A percentile compares a stretch with the other conserved stretches of the same genome.
Evolutionary conservation across 2,329 filamentous ascomycete species (phyloP).

Genomic region (Domatiomyces globalis): DNA sequence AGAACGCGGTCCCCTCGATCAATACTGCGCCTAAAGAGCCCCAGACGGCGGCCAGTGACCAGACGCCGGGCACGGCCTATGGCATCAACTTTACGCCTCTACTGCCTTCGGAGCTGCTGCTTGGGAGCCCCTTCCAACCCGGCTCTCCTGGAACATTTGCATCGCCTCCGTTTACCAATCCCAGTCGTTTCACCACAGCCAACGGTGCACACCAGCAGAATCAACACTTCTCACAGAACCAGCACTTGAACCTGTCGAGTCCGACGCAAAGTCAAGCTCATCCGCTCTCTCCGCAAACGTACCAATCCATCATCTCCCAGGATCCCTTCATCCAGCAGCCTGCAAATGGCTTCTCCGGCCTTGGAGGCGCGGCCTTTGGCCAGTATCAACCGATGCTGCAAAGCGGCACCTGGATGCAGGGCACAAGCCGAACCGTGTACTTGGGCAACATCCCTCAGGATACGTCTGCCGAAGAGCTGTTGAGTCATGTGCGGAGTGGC

Average conservation of each 20-base stretch:
- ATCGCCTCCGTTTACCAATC: constrained; percentile 80
- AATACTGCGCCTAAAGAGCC: constrained; percentile 60
- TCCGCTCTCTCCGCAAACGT: constrained; percentile 62
- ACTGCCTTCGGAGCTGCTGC: constrained; percentile 81
- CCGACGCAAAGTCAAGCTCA: constrained; percentile 56
- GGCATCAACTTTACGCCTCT: constrained; percentile 99
- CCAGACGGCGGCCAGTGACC: constrained; percentile 50
- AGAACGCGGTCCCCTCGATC: constrained; percentile 75
- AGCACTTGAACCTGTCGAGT: constrained; percentile 45
- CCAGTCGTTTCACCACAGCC: constrained; percentile 59
- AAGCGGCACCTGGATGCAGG: constrained; percentile 42
- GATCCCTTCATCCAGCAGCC: constrained; percentile 79
- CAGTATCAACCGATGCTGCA: constrained; percentile 56
- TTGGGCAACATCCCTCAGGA: constrained; percentile 97
- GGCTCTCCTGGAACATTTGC: constrained; percentile 81
- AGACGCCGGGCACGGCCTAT: constrained; percentile 73
- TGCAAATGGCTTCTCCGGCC: constrained; percentile 58
- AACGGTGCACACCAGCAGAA: constrained; percentile 41
- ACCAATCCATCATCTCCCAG: constrained; percentile 73
- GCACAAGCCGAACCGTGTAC: constrained; percentile 92
- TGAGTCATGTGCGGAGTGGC: constrained; percentile 89
- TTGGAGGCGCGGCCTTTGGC: constrained; percentile 45
- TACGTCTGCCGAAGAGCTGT: constrained; percentile 89
- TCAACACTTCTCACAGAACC: constrained; percentile 42
- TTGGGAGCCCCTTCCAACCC: constrained; percentile 93